phyloP scores from a whole-genome alignment of 495 filamentous ascomycete genomes.

The Thermochaetoides thermophila region DNA sequence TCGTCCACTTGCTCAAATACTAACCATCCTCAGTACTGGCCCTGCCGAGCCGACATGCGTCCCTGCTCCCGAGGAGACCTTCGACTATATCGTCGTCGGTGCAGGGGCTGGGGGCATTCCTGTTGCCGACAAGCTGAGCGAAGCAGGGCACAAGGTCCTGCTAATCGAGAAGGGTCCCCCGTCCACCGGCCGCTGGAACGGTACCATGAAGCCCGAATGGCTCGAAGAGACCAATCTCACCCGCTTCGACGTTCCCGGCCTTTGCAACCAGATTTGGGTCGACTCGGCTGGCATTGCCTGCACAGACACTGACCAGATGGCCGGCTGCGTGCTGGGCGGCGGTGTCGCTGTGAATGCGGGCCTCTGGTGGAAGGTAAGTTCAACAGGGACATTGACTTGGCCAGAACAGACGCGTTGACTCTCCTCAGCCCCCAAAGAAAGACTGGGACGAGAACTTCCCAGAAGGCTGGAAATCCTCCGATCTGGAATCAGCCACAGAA shows the following conservation, averaged over 20 bases:
- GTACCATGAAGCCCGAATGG: conserved; percentile 44
- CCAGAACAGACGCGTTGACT: neutral
- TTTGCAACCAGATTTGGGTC: conserved; percentile 54
- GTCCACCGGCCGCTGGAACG: conserved; percentile 43
- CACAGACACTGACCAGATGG: conserved; percentile 54
- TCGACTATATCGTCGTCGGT: conserved; percentile 55
- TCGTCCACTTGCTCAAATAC: neutral
- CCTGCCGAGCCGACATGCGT: conserved; percentile 8
- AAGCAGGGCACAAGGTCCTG: conserved; percentile 45
- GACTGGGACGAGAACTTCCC: conserved; percentile 73
- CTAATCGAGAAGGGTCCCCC: conserved; percentile 51
- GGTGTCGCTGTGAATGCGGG: conserved; percentile 58
- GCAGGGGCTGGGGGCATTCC: conserved; percentile 50
- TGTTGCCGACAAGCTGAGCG: conserved; percentile 46
- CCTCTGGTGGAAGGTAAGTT: conserved; percentile 35
- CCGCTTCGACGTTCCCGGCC: conserved; percentile 60
- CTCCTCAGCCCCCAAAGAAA: conserved; percentile 19
- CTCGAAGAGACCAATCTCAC: conserved; percentile 50
- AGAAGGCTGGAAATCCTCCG: conserved; percentile 50
- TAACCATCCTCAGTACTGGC: conserved; percentile 3
- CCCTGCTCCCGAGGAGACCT: conserved; percentile 33
- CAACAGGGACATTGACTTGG: neutral
- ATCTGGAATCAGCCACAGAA: conserved; percentile 42
- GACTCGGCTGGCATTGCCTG: conserved; percentile 47
- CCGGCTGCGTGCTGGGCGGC: conserved; percentile 62